These are phyloP conservation scores for Chalciporus piperatoides DNA, from an alignment of 1,284 basidiomycete genomes.

Conservation along the genomic window DNA sequence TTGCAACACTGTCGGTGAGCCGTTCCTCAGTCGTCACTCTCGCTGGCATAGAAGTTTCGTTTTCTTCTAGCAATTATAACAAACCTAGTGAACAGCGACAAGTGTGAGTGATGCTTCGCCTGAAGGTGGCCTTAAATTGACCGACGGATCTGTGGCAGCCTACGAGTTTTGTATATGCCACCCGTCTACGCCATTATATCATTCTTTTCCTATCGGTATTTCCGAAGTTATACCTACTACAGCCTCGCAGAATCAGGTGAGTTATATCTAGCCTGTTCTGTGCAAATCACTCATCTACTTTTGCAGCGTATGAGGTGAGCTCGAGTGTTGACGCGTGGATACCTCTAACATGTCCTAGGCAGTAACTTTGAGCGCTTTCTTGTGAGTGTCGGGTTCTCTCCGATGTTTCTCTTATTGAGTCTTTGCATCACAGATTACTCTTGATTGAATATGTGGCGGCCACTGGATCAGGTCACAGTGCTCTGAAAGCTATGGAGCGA, in stretches of 20 bases:
- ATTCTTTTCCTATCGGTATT: slow-evolving; percentile 85
- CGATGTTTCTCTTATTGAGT: slow-evolving; percentile 15
- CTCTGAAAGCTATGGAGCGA: slow-evolving; percentile 63
- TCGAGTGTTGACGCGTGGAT: slow-evolving; percentile 20
- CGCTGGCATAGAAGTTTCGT: background rate
- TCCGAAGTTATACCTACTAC: slow-evolving; percentile 80
- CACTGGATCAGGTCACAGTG: slow-evolving; percentile 56
- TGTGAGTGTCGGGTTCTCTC: slow-evolving; percentile 46
- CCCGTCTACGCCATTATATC: slow-evolving; percentile 81
- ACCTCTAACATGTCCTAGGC: slow-evolving; percentile 47
- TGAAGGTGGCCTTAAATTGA: background rate
- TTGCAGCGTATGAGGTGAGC: slow-evolving; percentile 38
- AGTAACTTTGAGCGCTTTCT: slow-evolving; percentile 73
- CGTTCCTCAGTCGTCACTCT: background rate
- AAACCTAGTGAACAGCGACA: slow-evolving; percentile 69
- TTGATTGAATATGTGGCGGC: slow-evolving; percentile 82
- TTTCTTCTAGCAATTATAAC: slow-evolving; percentile 54
- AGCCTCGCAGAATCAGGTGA: slow-evolving; percentile 68
- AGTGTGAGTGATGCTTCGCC: slow-evolving; percentile 49
- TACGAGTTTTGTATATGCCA: slow-evolving; percentile 79
- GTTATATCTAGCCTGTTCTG: slow-evolving; percentile 22
- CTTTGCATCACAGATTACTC: slow-evolving; percentile 50
- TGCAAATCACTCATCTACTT: slow-evolving; percentile 7
- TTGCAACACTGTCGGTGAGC: slow-evolving; percentile 58
- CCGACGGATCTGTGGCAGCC: slow-evolving; percentile 14